Base-by-base conservation (phyloP, 1,284 basidiomycete genomes). In the Rhodotorula sp. region DNA sequence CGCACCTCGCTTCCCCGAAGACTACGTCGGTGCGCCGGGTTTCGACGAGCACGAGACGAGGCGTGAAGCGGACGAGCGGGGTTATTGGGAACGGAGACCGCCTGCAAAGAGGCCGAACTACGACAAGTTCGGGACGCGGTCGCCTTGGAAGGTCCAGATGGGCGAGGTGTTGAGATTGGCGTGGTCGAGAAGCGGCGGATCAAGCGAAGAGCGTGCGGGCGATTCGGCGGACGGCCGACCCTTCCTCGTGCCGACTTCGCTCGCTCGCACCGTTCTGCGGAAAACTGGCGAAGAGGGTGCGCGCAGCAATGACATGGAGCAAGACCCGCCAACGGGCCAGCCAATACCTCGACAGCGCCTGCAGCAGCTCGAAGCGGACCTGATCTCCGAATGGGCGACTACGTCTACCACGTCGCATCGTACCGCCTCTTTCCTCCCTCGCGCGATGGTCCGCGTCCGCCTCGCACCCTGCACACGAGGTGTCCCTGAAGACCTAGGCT, bases 81-180 rank as follows among this genome's bases (percentile, higher is more conserved):
- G 79, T 29, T 81, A 82, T n/a, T 95, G 92, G 92, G 84, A 86
- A 47, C 81, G 88, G 62, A 91, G 88, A 66, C 93, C 94, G 10
- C 88, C 89, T 15, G 91, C 90, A 1, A 96, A 95, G 81, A 84
- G 91, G 61, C 82, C 86, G 4, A 90, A 89, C 75, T 94, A 85
- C 75, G 82, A 82, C 22, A 87, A 86, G 70, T 76, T 92, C 52
- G 88, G 66, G 2, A 75, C 68, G 6, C 17, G 13, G 13, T 54
- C 49, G n/a, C 89, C 91, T 0, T 95, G 89, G 88, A 82, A 80
- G 58, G 84, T 89, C 0, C 88, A 91, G 74, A 93, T 91, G 90
- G 81, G 81, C 59, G 66, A 24, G 36, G 63, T 62, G 29, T 39
- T 55, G 19, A 39, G 22, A 24, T 24, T 5, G 44, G 47, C 34